phyloP scores from a whole-genome alignment of 2,329 filamentous ascomycete species.

The Sporothrix pseudoabietina region DNA sequence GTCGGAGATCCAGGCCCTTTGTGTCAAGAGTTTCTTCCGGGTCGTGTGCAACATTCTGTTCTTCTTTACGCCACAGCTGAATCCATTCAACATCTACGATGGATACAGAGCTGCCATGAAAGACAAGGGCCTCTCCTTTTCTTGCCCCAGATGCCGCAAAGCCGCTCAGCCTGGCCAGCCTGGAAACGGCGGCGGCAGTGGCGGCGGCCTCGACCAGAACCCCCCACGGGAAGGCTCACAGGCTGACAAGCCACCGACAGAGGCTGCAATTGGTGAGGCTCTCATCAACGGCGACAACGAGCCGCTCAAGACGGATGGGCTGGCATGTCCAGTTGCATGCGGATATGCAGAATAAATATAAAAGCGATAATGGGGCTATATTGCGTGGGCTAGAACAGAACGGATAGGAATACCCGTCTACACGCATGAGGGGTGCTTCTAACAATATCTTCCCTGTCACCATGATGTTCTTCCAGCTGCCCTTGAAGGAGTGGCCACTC shows the following conservation, averaged over 20 bases:
- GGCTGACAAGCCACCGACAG: not conserved
- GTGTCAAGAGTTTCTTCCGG: conserved; percentile 8
- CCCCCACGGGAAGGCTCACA: not conserved
- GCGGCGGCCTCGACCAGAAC: not conserved
- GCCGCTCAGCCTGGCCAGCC: not conserved
- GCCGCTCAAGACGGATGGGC: not conserved
- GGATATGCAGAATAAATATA: not conserved
- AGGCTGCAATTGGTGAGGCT: not conserved
- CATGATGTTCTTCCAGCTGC: not conserved
- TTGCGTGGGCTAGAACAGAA: not conserved
- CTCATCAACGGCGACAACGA: not conserved
- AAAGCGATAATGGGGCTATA: not conserved
- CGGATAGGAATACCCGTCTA: not conserved
- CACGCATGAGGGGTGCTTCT: not conserved
- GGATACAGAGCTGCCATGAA: not conserved
- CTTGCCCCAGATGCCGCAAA: not conserved
- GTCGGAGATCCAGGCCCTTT: conserved; percentile 26
- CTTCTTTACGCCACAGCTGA: conserved; percentile 24
- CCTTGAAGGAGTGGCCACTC: not conserved
- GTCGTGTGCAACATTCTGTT: conserved; percentile 11
- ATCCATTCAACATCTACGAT: conserved; percentile 23
- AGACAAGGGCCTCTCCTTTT: not conserved
- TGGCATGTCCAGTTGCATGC: not conserved
- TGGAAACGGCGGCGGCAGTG: not conserved
- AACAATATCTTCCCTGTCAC: not conserved